Percentiles rank a stretch among this genome's conserved stretches.
Evolutionary conservation across 164 flowering plant genomes (phyloP).

Genomic region (Taxillus chinensis): DNA sequence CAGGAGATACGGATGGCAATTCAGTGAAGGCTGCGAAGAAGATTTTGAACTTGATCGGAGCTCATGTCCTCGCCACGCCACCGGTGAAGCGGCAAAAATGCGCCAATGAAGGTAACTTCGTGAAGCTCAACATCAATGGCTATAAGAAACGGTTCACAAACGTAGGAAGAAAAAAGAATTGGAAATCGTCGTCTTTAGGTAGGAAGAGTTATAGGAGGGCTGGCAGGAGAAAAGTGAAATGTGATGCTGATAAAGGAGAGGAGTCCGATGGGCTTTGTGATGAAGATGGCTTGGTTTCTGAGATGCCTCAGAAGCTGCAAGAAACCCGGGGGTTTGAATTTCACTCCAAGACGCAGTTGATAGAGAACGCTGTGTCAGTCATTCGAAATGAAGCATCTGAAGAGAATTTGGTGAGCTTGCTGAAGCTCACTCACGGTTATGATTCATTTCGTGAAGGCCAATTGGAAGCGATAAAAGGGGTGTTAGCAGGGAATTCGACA

Average conservation of each 20-base stretch:
- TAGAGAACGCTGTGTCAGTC: conserved; percentile 41
- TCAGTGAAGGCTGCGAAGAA: conserved; percentile 15
- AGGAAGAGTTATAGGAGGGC: conserved; percentile 21
- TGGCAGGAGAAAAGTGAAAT: conserved; percentile 18
- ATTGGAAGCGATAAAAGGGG: conserved; percentile 73
- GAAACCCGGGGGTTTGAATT: conserved; percentile 8
- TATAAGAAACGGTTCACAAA: conserved; percentile 40
- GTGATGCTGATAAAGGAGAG: conserved; percentile 11
- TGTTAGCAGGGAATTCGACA: conserved; percentile 56
- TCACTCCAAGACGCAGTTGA: conserved; percentile 15
- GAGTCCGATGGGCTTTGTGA: conserved; percentile 23
- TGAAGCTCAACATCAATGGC: conserved; percentile 67
- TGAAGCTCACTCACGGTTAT: conserved; percentile 65
- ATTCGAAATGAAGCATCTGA: conserved; percentile 56
- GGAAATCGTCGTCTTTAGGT: conserved; percentile 10
- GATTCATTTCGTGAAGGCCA: conserved; percentile 84
- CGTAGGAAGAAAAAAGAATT: conserved; percentile 17
- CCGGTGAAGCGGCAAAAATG: conserved; percentile 34
- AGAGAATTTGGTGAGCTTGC: conserved; percentile 54
- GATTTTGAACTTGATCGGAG: conserved; percentile 47
- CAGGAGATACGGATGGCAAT: not conserved
- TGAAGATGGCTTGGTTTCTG: conserved; percentile 42
- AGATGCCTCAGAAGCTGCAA: conserved; percentile 12
- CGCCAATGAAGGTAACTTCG: conserved; percentile 71
- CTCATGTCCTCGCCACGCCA: conserved; percentile 5